phyloP scores from a whole-genome alignment of 768 basidiomycete species.

The Kwoniella mangroviensis region DNA sequence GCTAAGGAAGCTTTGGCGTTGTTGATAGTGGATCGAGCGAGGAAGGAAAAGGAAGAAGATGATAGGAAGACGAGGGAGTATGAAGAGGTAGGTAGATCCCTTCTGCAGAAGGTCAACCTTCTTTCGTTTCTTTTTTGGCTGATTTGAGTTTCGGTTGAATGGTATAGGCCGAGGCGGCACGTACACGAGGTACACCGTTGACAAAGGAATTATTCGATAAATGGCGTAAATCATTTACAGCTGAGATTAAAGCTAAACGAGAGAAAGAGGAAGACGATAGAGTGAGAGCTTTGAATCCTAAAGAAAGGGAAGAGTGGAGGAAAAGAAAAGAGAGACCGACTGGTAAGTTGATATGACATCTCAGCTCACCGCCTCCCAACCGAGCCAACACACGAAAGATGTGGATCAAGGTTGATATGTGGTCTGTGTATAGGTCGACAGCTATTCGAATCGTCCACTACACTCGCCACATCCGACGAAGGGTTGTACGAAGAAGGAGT shows the following conservation, averaged over 20 bases:
- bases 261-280: constrained; percentile 77
- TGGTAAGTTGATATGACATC: constrained; percentile 63
- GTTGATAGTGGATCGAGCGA: constrained; percentile 67
- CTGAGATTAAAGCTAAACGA: constrained; percentile 67
- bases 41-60: constrained; percentile 65
- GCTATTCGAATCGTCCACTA: constrained; percentile 81
- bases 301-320: constrained; percentile 85
- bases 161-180: constrained; percentile 82
- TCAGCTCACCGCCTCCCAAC: too few relatives aligned
- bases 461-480: constrained; percentile 75
- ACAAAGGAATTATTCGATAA: constrained; percentile 76
- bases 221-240: constrained; percentile 82
- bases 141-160: background rate
- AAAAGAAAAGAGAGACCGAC: constrained; percentile 66
- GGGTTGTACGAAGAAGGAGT: constrained; percentile 78
- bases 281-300: constrained; percentile 70
- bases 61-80: constrained; percentile 75
- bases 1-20: constrained; percentile 75
- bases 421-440: constrained; percentile 70
- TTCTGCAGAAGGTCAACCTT: too few relatives aligned
- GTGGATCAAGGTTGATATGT: too few relatives aligned
- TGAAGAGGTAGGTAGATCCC: constrained; percentile 65
- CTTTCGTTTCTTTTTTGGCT: background rate
- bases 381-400: too few relatives aligned
- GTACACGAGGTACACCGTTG: constrained; percentile 89